Evolutionary conservation across 1,284 basidiomycete species (phyloP).

Genomic region (Ustilago sp.): DNA sequence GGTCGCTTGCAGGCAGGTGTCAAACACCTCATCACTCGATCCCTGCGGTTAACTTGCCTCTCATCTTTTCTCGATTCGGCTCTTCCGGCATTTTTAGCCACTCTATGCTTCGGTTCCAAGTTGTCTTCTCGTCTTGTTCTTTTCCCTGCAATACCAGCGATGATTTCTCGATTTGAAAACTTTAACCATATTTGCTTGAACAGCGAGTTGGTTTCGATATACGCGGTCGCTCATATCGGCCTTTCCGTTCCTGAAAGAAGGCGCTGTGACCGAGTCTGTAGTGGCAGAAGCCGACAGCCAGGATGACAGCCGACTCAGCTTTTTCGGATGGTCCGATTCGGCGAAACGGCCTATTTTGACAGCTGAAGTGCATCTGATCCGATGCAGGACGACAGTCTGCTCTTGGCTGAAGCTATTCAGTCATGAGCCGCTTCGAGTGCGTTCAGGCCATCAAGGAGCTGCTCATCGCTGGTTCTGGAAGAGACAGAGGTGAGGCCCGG

Average conservation of each 20-base stretch:
- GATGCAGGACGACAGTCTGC: neutral
- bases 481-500: neutral
- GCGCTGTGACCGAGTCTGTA: neutral
- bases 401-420: neutral
- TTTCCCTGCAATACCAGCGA: constrained; percentile 33
- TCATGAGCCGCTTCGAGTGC: neutral
- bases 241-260: constrained; percentile 15
- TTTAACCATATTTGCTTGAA: constrained; percentile 6
- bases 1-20: neutral
- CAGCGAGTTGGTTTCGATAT: neutral
- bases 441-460: neutral
- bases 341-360: neutral
- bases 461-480: neutral
- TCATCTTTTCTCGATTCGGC: neutral
- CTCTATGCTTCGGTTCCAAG: neutral
- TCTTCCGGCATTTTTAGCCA: neutral
- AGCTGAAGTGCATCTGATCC: neutral
- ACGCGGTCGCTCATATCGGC: neutral
- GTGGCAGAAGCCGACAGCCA: neutral
- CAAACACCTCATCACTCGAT: neutral
- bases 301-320: neutral
- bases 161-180: constrained; percentile 15
- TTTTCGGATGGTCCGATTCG: neutral
- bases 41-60: neutral
- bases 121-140: neutral